Evolutionary conservation across 139 green algal genomes (phyloP).

Genomic region (Mychonastes homosphaera): DNA sequence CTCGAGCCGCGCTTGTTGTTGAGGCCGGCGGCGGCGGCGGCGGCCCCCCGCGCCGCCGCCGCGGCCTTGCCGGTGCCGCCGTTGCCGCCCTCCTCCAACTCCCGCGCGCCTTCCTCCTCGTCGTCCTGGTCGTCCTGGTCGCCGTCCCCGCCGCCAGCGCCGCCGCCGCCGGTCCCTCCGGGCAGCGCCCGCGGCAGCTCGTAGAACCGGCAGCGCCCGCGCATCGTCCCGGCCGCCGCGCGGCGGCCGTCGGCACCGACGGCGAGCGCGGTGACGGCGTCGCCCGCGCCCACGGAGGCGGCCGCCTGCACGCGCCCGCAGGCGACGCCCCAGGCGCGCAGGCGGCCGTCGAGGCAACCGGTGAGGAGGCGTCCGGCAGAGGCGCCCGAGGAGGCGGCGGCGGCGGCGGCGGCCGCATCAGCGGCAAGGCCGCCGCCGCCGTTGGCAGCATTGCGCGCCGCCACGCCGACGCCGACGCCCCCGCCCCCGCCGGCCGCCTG

Average conservation of each 20-base stretch:
- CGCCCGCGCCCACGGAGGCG: conserved; percentile 64
- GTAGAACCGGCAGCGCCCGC: conserved; percentile 25
- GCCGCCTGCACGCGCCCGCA: conserved; percentile 58
- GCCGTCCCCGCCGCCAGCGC: neutral
- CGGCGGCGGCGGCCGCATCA: too few relatives aligned
- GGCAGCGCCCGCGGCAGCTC: too few relatives aligned
- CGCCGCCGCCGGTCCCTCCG: neutral
- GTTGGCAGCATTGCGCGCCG: too few relatives aligned
- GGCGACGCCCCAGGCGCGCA: conserved; percentile 79
- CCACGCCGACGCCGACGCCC: neutral
- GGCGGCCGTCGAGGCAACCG: conserved; percentile 26
- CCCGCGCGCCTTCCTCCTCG: conserved; percentile 2
- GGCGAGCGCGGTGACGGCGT: conserved; percentile 80
- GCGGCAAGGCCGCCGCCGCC: too few relatives aligned
- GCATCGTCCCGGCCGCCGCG: conserved; percentile 60
- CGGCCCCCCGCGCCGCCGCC: too few relatives aligned
- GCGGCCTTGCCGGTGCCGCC: neutral
- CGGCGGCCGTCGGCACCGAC: conserved; percentile 50
- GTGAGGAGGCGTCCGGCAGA: too few relatives aligned
- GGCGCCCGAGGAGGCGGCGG: too few relatives aligned
- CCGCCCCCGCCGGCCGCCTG: conserved; percentile 14
- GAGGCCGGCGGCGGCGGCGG: neutral
- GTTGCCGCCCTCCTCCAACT: conserved; percentile 15
- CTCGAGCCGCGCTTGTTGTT: neutral
- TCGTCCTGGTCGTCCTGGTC: neutral